Evolutionary conservation across 768 basidiomycete species (phyloP).

Genomic region (Naganishia vishniacii): DNA sequence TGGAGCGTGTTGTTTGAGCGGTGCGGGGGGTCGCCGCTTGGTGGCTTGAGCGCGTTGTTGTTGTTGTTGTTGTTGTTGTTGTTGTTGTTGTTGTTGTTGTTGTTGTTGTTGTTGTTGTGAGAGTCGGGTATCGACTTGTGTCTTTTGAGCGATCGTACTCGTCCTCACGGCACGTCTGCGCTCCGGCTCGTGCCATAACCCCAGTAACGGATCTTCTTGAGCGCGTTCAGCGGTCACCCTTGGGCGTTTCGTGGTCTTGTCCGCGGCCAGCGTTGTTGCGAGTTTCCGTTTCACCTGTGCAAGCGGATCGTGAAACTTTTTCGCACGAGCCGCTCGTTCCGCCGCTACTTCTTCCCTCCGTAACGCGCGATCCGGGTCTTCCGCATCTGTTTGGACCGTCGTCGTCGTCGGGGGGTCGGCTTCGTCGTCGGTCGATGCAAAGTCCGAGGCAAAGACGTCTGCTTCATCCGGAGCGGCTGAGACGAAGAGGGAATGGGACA

Average conservation of each 20-base stretch:
- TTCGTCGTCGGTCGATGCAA: constrained; percentile 48
- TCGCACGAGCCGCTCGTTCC: neutral
- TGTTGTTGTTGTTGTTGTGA: no score
- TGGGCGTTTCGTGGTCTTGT: neutral
- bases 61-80: no score
- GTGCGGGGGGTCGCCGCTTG: constrained; percentile 32
- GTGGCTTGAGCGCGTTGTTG: neutral
- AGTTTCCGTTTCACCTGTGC: constrained; percentile 8
- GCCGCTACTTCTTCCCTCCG: neutral
- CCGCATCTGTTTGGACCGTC: no score
- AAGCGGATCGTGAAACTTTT: constrained; percentile 15
- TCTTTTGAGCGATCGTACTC: neutral
- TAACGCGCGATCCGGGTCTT: constrained; percentile 33
- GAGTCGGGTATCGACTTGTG: neutral
- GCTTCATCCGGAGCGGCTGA: constrained; percentile 33
- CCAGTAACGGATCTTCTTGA: neutral
- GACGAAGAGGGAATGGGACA: neutral
- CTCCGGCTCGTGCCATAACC: neutral
- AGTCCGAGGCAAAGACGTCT: constrained; percentile 44
- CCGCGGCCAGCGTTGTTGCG: neutral
- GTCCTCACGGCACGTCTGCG: neutral
- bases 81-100: no score
- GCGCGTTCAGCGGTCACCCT: neutral
- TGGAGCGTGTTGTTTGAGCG: constrained; percentile 29
- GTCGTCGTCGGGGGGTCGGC: constrained; percentile 26